Percentiles rank a stretch among this genome's conserved stretches.
Conservation (phyloP, 2,329 filamentous ascomycete genomes). For the Pseudocercospora fijiensis region DNA sequence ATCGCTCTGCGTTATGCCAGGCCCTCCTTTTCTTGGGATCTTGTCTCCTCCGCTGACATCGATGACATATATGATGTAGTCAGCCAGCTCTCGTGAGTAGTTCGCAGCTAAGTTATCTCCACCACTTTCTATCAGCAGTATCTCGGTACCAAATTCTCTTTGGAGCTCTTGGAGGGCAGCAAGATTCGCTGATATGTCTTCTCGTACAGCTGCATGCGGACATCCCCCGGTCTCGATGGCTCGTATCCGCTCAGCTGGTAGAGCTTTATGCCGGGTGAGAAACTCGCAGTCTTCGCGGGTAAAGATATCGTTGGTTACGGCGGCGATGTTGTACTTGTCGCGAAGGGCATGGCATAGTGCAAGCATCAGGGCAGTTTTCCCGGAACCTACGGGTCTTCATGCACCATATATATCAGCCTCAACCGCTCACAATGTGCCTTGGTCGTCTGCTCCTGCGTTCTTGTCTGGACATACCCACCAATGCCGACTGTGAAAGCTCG, state of each 20-base stretch:
- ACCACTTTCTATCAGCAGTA: constrained; percentile 91
- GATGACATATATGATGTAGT: constrained; percentile 98
- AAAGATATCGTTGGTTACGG: constrained; percentile 99
- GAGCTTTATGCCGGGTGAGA: constrained; percentile 79
- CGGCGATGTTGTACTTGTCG: constrained; percentile 78
- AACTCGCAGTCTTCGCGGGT: constrained; percentile 97
- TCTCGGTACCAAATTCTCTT: constrained; percentile 71
- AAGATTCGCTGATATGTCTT: constrained; percentile 93
- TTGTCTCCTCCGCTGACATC: constrained; percentile 97
- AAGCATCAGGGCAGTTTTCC: constrained; percentile 96
- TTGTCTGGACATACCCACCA: constrained; percentile 67
- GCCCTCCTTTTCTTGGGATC: constrained; percentile 91
- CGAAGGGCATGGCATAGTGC: constrained; percentile 84
- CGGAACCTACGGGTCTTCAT: constrained; percentile 83
- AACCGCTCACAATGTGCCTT: not conserved
- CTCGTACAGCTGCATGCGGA: constrained; percentile 92
- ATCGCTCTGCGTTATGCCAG: constrained; percentile 95
- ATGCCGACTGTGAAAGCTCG: constrained; percentile 96
- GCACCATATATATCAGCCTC: not conserved
- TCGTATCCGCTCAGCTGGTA: constrained; percentile 78
- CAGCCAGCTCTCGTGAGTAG: constrained; percentile 89
- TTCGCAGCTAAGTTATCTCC: constrained; percentile 97
- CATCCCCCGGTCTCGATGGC: constrained; percentile 98
- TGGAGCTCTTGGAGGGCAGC: constrained; percentile 89
- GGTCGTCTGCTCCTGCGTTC: not conserved